phyloP scores from a whole-genome alignment of 2,329 filamentous ascomycete genomes.

The Xylaria multiplex region DNA sequence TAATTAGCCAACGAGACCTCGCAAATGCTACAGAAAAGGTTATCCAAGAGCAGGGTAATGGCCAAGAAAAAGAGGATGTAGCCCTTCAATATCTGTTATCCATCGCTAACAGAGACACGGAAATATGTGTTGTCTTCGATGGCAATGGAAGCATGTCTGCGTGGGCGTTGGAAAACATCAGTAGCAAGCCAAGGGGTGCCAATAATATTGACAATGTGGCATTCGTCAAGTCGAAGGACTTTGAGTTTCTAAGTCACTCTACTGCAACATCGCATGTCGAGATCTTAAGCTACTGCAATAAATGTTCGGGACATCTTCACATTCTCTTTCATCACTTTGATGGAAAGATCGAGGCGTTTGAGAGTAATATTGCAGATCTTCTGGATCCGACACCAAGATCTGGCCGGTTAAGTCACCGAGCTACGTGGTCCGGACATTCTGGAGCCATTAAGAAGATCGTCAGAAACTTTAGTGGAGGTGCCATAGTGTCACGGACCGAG shows the following conservation, averaged over 20 bases:
- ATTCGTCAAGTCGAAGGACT: slow-evolving; percentile 71
- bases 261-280: slow-evolving; percentile 64
- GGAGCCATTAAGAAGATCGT: slow-evolving; percentile 85
- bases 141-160: slow-evolving; percentile 87
- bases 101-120: slow-evolving; percentile 83
- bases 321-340: slow-evolving; percentile 86
- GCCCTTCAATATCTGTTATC: slow-evolving; percentile 86
- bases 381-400: slow-evolving; percentile 76
- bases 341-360: slow-evolving; percentile 83
- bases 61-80: slow-evolving; percentile 70
- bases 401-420: slow-evolving; percentile 68
- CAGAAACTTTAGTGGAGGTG: slow-evolving; percentile 81
- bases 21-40: slow-evolving; percentile 79
- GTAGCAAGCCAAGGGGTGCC: slow-evolving; percentile 71
- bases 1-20: slow-evolving; percentile 85
- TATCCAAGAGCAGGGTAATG: slow-evolving; percentile 68
- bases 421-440: slow-evolving; percentile 86
- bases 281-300: slow-evolving; percentile 77
- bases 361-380: slow-evolving; percentile 79
- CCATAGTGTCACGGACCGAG: slow-evolving; percentile 82
- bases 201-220: slow-evolving; percentile 86
- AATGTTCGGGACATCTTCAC: slow-evolving; percentile 70
- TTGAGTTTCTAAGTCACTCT: slow-evolving; percentile 57
- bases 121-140: slow-evolving; percentile 88
- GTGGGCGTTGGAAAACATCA: slow-evolving; percentile 90